Evolutionary conservation across 148 eudicot genomes (phyloP).

Genomic region (Oxyria digyna): DNA sequence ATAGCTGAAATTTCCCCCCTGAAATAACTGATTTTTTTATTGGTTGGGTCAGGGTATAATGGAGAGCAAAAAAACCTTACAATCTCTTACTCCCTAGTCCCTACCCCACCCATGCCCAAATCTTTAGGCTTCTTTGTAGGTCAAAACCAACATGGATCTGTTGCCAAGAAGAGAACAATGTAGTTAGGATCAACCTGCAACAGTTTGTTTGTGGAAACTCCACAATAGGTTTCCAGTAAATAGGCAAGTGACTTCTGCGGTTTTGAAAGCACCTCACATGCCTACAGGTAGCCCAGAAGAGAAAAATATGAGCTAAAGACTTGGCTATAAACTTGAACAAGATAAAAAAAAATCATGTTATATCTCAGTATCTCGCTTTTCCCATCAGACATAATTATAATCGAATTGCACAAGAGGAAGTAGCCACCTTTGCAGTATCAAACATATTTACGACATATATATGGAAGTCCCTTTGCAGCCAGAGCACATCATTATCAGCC

Average conservation of each 20-base stretch:
- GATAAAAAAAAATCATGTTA: neutral
- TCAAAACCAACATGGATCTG: neutral
- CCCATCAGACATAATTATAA: neutral
- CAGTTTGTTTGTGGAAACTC: conserved; percentile 60
- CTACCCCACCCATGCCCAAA: neutral
- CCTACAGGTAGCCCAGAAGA: conserved; percentile 35
- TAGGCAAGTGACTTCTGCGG: conserved; percentile 92
- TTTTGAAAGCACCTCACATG: conserved; percentile 83
- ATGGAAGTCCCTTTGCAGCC: conserved; percentile 98
- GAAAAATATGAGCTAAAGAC: neutral
- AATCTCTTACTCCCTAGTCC: neutral
- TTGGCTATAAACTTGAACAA: neutral
- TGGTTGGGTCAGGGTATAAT: neutral
- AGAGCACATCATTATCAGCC: conserved; percentile 87
- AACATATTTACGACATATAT: conserved; percentile 83
- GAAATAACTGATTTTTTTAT: neutral
- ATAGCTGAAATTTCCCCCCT: too few species aligned
- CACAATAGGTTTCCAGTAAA: conserved; percentile 78
- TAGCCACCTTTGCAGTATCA: conserved; percentile 86
- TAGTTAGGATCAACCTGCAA: conserved; percentile 49
- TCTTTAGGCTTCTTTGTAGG: neutral
- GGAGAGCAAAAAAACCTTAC: neutral
- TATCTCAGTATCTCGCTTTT: neutral
- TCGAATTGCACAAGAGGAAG: conserved; percentile 2
- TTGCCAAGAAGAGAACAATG: neutral